A percentile compares a stretch with the other conserved stretches of the same genome.
These are phyloP conservation scores for Colletotrichum australisinense DNA, from an alignment of 2,329 filamentous ascomycete genomes.

Conservation along the genomic window DNA sequence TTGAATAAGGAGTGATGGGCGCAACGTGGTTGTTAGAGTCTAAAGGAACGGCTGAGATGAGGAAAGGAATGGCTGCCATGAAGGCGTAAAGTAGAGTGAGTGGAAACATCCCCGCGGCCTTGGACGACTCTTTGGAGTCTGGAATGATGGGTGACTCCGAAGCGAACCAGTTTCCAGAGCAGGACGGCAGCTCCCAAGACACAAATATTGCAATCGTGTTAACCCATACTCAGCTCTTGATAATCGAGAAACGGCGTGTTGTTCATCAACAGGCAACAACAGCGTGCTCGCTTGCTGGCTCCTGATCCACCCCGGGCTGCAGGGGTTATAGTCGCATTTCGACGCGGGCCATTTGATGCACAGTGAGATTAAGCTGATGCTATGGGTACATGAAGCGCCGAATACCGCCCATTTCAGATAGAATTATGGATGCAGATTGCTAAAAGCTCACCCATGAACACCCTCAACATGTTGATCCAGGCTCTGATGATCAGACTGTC, in stretches of 20 bases:
- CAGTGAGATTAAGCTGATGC: not conserved
- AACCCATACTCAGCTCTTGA: not conserved
- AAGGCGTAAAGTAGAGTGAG: not conserved
- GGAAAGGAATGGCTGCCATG: not conserved
- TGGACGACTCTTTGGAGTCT: not conserved
- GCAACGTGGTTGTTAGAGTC: not conserved
- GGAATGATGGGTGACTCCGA: not conserved
- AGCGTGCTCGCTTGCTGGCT: not conserved
- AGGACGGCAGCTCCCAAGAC: not conserved
- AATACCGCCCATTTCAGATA: not conserved
- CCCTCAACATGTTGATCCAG: not conserved
- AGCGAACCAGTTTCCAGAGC: not conserved
- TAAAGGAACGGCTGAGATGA: not conserved
- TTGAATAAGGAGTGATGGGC: not conserved
- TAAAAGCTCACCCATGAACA: not conserved
- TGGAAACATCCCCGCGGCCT: not conserved
- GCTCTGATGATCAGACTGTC: not conserved
- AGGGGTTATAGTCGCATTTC: not conserved
- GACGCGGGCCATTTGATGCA: not conserved
- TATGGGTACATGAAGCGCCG: not conserved
- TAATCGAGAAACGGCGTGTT: not conserved
- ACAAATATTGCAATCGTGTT: not conserved
- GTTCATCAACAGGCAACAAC: not conserved
- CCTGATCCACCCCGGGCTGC: not conserved
- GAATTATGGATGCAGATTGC: not conserved